phyloP scores from a whole-genome alignment of 78 protist genomes.

The Dictyostelium brefeldianum region DNA sequence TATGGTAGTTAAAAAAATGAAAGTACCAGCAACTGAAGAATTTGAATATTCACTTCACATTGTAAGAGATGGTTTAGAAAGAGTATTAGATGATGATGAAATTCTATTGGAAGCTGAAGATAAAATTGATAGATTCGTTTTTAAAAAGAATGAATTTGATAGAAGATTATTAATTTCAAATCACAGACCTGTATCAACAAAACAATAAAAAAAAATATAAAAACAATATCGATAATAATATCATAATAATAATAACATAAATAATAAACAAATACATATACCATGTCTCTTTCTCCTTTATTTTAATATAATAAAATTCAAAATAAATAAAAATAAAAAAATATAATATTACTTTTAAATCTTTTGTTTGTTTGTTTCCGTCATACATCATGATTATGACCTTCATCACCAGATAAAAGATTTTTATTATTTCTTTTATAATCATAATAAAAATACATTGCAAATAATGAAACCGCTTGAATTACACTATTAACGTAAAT shows the following conservation, averaged over 20 bases:
- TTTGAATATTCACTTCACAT: slow-evolving; percentile 41
- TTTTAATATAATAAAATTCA: neutral
- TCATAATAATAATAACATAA: neutral
- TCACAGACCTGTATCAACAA: slow-evolving; percentile 50
- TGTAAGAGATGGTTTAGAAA: slow-evolving; percentile 74
- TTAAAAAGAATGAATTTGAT: slow-evolving; percentile 46
- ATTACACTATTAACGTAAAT: slow-evolving; percentile 44
- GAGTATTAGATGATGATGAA: slow-evolving; percentile 75
- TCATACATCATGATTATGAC: neutral
- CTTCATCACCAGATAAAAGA: too few relatives aligned
- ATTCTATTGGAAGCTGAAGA: slow-evolving; percentile 64
- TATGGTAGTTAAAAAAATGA: slow-evolving; percentile 72
- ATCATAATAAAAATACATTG: slow-evolving; percentile 61
- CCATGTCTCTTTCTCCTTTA: too few relatives aligned
- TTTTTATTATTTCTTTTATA: neutral
- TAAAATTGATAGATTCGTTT: slow-evolving; percentile 75
- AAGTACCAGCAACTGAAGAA: slow-evolving; percentile 37
- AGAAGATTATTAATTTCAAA: slow-evolving; percentile 56
- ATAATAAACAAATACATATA: neutral
- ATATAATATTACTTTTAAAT: neutral
- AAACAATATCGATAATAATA: neutral
- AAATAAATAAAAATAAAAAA: neutral
- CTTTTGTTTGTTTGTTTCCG: neutral
- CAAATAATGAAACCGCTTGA: slow-evolving; percentile 61
- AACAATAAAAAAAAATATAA: slow-evolving; percentile 2